Evolutionary conservation across 2,329 filamentous ascomycete genomes (phyloP), one percentile per base, ranked within the genome.

Genomic region (Beauveria rudraprayagi): DNA sequence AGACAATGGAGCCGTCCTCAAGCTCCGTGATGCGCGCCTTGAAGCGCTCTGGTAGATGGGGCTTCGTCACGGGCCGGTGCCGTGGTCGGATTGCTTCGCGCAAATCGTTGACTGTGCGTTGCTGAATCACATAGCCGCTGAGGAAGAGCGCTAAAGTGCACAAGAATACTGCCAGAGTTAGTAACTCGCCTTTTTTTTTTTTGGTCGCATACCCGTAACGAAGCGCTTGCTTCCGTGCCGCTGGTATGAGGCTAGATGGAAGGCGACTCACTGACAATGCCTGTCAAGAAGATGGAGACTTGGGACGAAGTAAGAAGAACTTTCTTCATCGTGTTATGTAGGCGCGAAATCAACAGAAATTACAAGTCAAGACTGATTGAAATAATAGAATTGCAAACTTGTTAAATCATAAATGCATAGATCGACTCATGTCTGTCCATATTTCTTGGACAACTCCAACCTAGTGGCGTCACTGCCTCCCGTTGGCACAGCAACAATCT

Each of bases 131-230:
- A 72, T 95, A 96, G 68, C 92, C 92, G 56, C 90, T 91, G 37
- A 96, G 80, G 73, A 97, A 97, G 28, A 97, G 85, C 5, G 92
- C 83, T 43, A 87, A 73, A 3, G 92, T 96, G 74, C 91, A 96
- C 28, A 90, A 72, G 65, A 90, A 77, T 62, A 96, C 89, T 87
- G 62, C 0, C 8, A 37, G 37, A 26, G 5, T 53, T 44, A 53
- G 56, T 11, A 51, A 11, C 17, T 17, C 44, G 11, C 17, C 14
- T 3, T 30, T 40, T 41, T 22, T n/a, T n/a, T n/a, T 41, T 22
- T n/a, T 22, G 14, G 19, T n/a, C 5, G 6, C 6, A 37, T 16
- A 2, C 28, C 14, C 19, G 16, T 5, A 41, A 2, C 10, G 6
- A 41, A 52, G 10, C 37, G 22, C 16, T 37, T 43, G 17, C n/a